Conservation (phyloP, 1,284 basidiomycete genomes). For the Rugosomyces carneus region DNA sequence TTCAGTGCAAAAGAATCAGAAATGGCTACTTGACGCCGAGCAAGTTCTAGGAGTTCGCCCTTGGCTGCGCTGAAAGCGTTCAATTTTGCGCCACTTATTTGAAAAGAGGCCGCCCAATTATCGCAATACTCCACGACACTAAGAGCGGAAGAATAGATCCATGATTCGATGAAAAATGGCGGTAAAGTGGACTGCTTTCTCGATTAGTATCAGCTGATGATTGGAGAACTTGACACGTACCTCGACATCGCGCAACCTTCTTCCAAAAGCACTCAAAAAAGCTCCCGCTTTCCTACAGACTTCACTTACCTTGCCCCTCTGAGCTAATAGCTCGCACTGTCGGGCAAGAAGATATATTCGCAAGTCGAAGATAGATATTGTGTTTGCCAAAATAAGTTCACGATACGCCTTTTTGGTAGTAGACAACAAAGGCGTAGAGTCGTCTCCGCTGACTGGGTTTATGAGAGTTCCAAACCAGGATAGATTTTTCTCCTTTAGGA, state of each 20-base stretch:
- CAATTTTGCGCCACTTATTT: conserved; percentile 38
- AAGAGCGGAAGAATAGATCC: conserved; percentile 89
- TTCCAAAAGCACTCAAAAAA: conserved; percentile 81
- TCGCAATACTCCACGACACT: conserved; percentile 85
- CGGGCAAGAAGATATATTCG: conserved; percentile 87
- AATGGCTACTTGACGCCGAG: conserved; percentile 66
- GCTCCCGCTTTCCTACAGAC: conserved; percentile 60
- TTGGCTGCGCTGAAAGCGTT: conserved; percentile 62
- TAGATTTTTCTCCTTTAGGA: conserved; percentile 74
- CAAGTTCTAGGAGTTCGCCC: conserved; percentile 79
- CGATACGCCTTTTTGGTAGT: conserved; percentile 81
- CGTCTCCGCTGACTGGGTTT: conserved; percentile 65
- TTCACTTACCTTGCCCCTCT: conserved; percentile 63
- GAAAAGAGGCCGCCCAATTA: conserved; percentile 52
- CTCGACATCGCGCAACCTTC: conserved; percentile 69
- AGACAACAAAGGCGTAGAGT: conserved; percentile 78
- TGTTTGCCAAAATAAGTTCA: conserved; percentile 84
- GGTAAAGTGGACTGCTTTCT: conserved; percentile 63
- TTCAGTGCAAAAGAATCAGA: background rate
- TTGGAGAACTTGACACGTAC: conserved; percentile 35
- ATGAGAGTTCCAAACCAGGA: conserved; percentile 89
- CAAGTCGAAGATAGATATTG: conserved; percentile 93
- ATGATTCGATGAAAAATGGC: conserved; percentile 82
- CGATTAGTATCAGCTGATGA: conserved; percentile 11
- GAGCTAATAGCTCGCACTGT: conserved; percentile 76